Percentiles rank a stretch among this genome's conserved stretches.
Conservation (phyloP, 2,329 filamentous ascomycete species). For the Ceratocystiopsis minuta region DNA sequence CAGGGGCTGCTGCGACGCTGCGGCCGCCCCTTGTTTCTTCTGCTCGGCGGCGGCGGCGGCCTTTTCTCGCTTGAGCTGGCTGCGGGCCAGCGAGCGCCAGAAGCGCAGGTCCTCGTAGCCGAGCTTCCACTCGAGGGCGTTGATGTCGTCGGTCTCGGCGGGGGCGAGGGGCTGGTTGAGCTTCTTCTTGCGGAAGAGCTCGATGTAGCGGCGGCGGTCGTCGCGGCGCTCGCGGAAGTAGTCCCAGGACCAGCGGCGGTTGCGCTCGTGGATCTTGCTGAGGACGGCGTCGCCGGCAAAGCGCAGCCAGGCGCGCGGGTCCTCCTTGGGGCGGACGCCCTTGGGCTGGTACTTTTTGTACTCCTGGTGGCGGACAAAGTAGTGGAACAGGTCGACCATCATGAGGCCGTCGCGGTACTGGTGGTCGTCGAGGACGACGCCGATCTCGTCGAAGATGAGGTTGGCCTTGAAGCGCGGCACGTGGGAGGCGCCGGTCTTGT, state of each 20-base stretch:
- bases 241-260: slow-evolving; percentile 86
- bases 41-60: slow-evolving; percentile 55
- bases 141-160: slow-evolving; percentile 54
- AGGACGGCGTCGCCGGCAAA: slow-evolving; percentile 84
- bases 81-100: slow-evolving; percentile 86
- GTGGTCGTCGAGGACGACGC: slow-evolving; percentile 90
- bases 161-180: slow-evolving; percentile 51
- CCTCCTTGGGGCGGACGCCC: slow-evolving; percentile 61
- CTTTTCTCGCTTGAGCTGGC: slow-evolving; percentile 89
- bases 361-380: slow-evolving; percentile 93
- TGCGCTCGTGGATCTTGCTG: slow-evolving; percentile 85
- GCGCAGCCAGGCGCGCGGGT: slow-evolving; percentile 77
- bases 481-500: slow-evolving; percentile 71
- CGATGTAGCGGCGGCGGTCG: slow-evolving; percentile 74
- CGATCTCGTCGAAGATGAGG: slow-evolving; percentile 89
- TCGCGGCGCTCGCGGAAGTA: slow-evolving; percentile 89
- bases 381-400: slow-evolving; percentile 97
- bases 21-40: background rate
- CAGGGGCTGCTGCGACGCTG: background rate
- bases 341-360: slow-evolving; percentile 89
- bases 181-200: slow-evolving; percentile 89
- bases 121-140: slow-evolving; percentile 68
- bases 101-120: slow-evolving; percentile 92
- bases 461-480: slow-evolving; percentile 78
- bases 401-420: slow-evolving; percentile 95